Evolutionary conservation across 23 red algal genomes (phyloP).

Genomic region (Chondrus crispus): DNA sequence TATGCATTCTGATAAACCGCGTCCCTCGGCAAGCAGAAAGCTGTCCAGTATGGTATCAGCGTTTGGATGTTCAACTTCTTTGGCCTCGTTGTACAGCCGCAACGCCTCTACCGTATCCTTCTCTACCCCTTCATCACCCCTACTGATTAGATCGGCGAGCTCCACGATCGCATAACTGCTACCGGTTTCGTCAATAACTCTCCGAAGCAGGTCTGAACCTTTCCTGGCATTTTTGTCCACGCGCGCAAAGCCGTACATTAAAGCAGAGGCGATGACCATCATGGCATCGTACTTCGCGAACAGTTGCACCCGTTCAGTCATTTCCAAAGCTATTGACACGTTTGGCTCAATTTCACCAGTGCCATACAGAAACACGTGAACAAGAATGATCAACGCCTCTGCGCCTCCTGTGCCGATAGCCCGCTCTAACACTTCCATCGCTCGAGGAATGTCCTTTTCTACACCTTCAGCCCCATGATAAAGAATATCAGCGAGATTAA

Average conservation of each 20-base stretch:
- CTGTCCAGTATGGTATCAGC: too few relatives aligned
- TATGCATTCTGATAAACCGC: too few relatives aligned
- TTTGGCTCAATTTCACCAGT: background rate
- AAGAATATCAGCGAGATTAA: slow-evolving; percentile 29
- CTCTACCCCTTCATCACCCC: slow-evolving; percentile 32
- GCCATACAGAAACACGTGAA: slow-evolving; percentile 17
- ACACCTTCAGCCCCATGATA: slow-evolving; percentile 23
- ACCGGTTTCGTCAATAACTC: background rate
- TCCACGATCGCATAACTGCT: slow-evolving; percentile 21
- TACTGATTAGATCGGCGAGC: slow-evolving; percentile 37
- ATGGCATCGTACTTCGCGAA: background rate
- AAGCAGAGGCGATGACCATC: background rate
- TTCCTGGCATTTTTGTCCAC: background rate
- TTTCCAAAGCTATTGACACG: background rate
- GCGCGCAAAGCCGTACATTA: slow-evolving; percentile 19
- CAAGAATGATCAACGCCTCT: slow-evolving; percentile 27
- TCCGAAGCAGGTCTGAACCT: background rate
- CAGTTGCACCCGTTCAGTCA: slow-evolving; percentile 26
- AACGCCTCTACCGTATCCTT: slow-evolving; percentile 16
- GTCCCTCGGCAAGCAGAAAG: too few relatives aligned
- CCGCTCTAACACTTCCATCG: slow-evolving; percentile 15
- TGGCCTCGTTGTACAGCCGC: slow-evolving; percentile 48
- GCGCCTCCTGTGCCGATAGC: slow-evolving; percentile 29
- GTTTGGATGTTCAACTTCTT: slow-evolving; percentile 31
- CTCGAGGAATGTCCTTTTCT: background rate